Evolutionary conservation across 139 green algal species (phyloP), one percentile per base, ranked within the genome.

Genomic region (Limnomonas spitsbergensis): DNA sequence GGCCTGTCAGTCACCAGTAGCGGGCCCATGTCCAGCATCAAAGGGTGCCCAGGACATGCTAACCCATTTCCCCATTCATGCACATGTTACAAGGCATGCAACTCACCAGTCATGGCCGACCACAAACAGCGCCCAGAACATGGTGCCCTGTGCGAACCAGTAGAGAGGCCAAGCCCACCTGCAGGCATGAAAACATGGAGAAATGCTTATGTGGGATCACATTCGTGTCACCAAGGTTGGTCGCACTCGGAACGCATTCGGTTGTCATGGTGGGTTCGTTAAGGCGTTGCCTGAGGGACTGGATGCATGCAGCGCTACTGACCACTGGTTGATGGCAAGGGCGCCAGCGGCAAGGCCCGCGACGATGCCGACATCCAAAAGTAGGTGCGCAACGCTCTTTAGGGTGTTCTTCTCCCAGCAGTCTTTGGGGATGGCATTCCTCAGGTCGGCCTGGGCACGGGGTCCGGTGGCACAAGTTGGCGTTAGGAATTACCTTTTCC

Each of bases 121-220:
- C 2, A 98, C 94, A 66, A 98, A 98, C 2, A 98, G 91, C 1
- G 94, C 94, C 94, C 94, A 98, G 88, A 98, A 98, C 94, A 98
- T 98, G 85, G 94, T 98, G 42, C 94, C 94, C 84, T 98, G 94
- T 1, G 94, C 94, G 31, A 97, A 35, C 94, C 94, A 98, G 89
- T 98, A 98, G 2, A 95, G 53, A 1, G 94, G 94, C 94, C 94
- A 98, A 26, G 87, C 61, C 85, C 86, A 91, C 89, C 90, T 92
- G 85, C 56, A 69, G 14, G 56, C 4, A 27, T 6, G 56, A 35
- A n/a, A n/a, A n/a, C n/a, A n/a, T n/a, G n/a, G n/a, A n/a, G n/a
- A n/a, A n/a, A n/a, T n/a, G n/a, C n/a, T n/a, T n/a, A n/a, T n/a
- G n/a, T n/a, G n/a, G n/a, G n/a, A n/a, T n/a, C n/a, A n/a, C n/a